Conservation (phyloP, 148 eudicot genomes). For the Camellia japonica region DNA sequence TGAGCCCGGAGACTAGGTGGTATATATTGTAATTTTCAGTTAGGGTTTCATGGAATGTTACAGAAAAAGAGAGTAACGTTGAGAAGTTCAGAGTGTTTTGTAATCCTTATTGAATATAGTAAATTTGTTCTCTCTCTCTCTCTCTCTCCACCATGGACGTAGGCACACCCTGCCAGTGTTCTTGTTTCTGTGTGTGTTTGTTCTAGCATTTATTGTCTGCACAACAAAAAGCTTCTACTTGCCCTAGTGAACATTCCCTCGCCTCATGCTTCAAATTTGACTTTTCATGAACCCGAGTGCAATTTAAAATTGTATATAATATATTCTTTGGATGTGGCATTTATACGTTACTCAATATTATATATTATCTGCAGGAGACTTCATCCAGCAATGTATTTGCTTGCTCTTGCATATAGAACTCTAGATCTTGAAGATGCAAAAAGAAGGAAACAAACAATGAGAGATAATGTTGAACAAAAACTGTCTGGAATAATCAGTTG, state of each 20-base stretch:
- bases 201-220: no score
- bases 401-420: slow-evolving; percentile 89
- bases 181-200: no score
- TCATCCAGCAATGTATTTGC: slow-evolving; percentile 95
- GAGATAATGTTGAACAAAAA: slow-evolving; percentile 46
- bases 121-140: no score
- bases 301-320: not conserved
- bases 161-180: no score
- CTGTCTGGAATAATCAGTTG: slow-evolving; percentile 49
- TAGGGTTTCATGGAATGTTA: no score
- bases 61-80: no score
- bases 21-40: no score
- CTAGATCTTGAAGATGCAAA: slow-evolving; percentile 71
- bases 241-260: not conserved
- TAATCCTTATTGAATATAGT: no score
- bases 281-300: not conserved
- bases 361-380: slow-evolving; percentile 60
- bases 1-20: no score
- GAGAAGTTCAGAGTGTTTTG: no score
- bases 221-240: not conserved
- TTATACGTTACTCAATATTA: not conserved
- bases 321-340: not conserved
- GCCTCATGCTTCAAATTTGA: not conserved
- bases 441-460: slow-evolving; percentile 47
- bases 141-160: no score